These are phyloP conservation scores for Trypanosoma vivax DNA, from an alignment of 208 protist genomes.

Conservation along the genomic window DNA sequence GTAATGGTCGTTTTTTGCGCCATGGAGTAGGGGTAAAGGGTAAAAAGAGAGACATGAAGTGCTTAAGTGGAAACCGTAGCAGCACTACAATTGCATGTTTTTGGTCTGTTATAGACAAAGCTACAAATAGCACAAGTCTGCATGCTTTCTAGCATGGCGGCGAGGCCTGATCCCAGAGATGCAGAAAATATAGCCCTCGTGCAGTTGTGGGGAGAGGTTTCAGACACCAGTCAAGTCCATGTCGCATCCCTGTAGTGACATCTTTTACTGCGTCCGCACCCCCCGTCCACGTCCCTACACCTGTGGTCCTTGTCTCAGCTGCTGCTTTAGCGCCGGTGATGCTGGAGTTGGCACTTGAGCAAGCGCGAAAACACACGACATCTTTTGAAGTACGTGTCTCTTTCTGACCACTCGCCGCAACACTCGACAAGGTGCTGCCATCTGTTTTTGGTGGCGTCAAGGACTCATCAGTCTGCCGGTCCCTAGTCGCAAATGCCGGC, in stretches of 20 bases:
- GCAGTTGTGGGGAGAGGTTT: conserved; percentile 4
- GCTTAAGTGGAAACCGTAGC: background rate
- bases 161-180: conserved; percentile 23
- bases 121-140: background rate
- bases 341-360: too few species aligned
- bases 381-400: too few species aligned
- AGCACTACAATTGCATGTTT: conserved; percentile 1
- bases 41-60: conserved; percentile 3
- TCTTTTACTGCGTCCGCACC: background rate
- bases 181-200: conserved; percentile 22
- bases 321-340: background rate
- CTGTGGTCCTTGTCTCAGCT: background rate
- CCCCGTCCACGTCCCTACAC: background rate
- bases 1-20: too few species aligned
- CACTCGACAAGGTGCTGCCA: too few species aligned
- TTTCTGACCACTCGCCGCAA: too few species aligned
- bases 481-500: background rate
- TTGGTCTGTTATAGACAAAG: too few species aligned
- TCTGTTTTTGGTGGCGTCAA: too few species aligned
- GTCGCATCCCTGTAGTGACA: background rate
- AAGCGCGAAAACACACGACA: too few species aligned
- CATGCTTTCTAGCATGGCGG: background rate
- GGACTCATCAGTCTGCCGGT: too few species aligned
- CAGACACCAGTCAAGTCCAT: too few species aligned
- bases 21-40: background rate